Evolutionary conservation across 345 rosid species (phyloP), one percentile per base, ranked within the genome.

Genomic region (Mangifera indica): DNA sequence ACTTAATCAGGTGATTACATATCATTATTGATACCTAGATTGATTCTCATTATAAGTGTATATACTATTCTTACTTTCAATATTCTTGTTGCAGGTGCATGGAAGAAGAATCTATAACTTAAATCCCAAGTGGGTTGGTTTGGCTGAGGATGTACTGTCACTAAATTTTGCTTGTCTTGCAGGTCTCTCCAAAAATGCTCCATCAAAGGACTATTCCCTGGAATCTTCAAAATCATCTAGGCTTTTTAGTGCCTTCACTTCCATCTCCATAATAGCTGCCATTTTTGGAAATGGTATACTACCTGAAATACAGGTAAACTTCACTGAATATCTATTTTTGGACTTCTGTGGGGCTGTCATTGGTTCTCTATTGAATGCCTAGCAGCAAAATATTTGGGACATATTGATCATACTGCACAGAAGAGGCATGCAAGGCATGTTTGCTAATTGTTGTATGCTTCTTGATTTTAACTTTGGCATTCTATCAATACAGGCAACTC

Each of bases 261-360:
- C 96, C 26, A 89, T 96, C 80, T 96, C 98, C 26, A 89, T 91
- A 69, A 82, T 96, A 68, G 99, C 99, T 57, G 91, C 98, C 70
- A 93, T 96, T 66, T 96, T 79, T 34, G 99, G 99, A 51, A 96
- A 91, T 25, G 99, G 97, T 32, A 96, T 96, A 58, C 83, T 96
- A 18, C 99, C 98, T 11, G 99, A 93, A 87, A 96, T 96, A 69
- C 97, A 91, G 79, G 96, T 95, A 81, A 68, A 11, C 73, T 56
- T 65, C 72, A 29, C 32, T 29, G 32, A n/a, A n/a, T n/a, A n/a
- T n/a, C n/a, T n/a, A n/a, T n/a, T n/a, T n/a, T n/a, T n/a, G n/a
- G n/a, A n/a, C n/a, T n/a, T n/a, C n/a, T n/a, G n/a, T n/a, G n/a
- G n/a, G n/a, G n/a, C n/a, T n/a, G n/a, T n/a, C n/a, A n/a, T n/a